phyloP scores from a whole-genome alignment of 2,329 filamentous ascomycete genomes.

The Hypocreales sp. region DNA sequence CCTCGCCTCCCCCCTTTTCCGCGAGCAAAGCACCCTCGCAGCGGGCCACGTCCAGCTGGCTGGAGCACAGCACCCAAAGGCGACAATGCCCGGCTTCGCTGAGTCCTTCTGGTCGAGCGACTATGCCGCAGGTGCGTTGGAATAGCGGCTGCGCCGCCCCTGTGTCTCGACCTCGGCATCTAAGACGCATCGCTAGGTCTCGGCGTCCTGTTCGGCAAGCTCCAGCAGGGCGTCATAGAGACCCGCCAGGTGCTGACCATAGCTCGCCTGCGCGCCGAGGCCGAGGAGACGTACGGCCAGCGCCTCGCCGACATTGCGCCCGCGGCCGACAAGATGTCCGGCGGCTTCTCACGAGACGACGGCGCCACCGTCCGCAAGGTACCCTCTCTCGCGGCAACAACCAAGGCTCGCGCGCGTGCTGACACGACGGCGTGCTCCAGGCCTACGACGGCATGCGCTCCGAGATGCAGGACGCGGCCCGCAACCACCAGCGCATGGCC shows the following conservation, averaged over 20 bases:
- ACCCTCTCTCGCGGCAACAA: conserved; percentile 4
- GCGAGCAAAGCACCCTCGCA: too few relatives aligned
- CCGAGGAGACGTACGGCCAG: conserved; percentile 78
- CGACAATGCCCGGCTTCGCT: conserved; percentile 71
- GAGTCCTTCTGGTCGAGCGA: conserved; percentile 97
- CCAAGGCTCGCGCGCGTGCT: conserved; percentile 4
- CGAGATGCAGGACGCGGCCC: conserved; percentile 83
- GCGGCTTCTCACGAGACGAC: conserved; percentile 82
- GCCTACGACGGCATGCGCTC: conserved; percentile 85
- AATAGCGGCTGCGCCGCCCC: neutral
- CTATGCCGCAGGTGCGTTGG: conserved; percentile 70
- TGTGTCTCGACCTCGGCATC: neutral
- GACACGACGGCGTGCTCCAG: conserved; percentile 25
- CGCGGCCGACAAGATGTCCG: conserved; percentile 63
- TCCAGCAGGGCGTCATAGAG: conserved; percentile 90
- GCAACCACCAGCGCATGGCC: conserved; percentile 88
- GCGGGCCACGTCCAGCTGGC: conserved; percentile 1
- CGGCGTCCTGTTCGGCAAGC: conserved; percentile 87
- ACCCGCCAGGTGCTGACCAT: conserved; percentile 89
- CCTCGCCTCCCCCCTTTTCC: too few relatives aligned
- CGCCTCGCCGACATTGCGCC: conserved; percentile 70
- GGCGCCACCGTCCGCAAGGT: conserved; percentile 94
- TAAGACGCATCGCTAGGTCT: conserved; percentile 38
- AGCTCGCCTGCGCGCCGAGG: conserved; percentile 86
- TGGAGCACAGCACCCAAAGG: conserved; percentile 5